These are phyloP conservation scores for Boechera stricta DNA, from an alignment of 345 rosid species.

Conservation along the genomic window DNA sequence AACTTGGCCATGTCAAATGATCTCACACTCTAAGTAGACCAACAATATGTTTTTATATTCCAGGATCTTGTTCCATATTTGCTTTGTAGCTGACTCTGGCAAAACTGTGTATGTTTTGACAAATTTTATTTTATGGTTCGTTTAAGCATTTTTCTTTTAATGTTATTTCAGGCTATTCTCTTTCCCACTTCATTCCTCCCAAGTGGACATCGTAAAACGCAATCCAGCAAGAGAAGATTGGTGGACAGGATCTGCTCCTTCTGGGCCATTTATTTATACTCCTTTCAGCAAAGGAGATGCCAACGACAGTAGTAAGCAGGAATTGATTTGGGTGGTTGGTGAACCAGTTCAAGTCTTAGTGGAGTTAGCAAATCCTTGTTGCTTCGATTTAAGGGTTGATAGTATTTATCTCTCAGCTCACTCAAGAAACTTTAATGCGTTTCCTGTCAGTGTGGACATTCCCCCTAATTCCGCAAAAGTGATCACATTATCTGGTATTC, in stretches of 20 bases:
- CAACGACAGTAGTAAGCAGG: constrained; percentile 79
- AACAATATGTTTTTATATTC: constrained; percentile 26
- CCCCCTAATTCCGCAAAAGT: constrained; percentile 98
- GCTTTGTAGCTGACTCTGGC: constrained; percentile 34
- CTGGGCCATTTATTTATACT: constrained; percentile 98
- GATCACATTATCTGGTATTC: constrained; percentile 89
- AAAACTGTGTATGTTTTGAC: neutral
- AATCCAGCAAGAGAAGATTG: constrained; percentile 92
- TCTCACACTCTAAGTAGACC: constrained; percentile 7
- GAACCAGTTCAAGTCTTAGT: constrained; percentile 98
- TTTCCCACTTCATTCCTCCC: constrained; percentile 85
- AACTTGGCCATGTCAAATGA: constrained; percentile 28
- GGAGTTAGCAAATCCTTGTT: constrained; percentile 98
- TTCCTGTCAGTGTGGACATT: constrained; percentile 87
- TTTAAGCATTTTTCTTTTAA: constrained; percentile 16
- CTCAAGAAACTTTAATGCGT: constrained; percentile 91
- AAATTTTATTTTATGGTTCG: neutral
- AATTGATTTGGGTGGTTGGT: constrained; percentile 90
- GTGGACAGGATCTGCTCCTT: constrained; percentile 97
- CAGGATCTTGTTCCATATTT: constrained; percentile 30
- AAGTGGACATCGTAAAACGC: constrained; percentile 82
- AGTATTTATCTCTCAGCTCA: constrained; percentile 91
- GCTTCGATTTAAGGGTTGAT: constrained; percentile 88
- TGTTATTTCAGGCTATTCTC: constrained; percentile 68
- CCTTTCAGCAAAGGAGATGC: constrained; percentile 96